Evolutionary conservation across 2,329 filamentous ascomycete genomes (phyloP), one percentile per base, ranked within the genome.

Genomic region (Clarireedia sp.): DNA sequence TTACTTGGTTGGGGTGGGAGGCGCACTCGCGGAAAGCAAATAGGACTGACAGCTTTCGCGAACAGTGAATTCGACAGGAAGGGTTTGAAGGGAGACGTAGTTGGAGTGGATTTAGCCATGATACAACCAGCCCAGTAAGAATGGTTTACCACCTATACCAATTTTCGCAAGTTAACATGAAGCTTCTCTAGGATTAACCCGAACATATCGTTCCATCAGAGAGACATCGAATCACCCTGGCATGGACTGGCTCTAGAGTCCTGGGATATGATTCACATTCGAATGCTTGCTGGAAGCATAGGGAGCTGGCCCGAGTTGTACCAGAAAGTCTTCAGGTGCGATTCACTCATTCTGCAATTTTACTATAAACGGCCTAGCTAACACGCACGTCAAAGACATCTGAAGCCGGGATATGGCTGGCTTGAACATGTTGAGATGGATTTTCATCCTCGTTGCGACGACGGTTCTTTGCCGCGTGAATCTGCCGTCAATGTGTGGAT

Each of bases 381-480:
- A 62, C 70, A 55, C 69, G 43, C 12, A 24, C 2, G 40, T 24
- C 33, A 36, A 14, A 90, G 86, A 52, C 88, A 95, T 67, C 77
- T 96, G 24, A 83, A 83, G 63, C 89, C 90, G 1, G 85, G 85
- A 1, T 78, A 75, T 41, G 92, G 91, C 53, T 80, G 78, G 67
- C 78, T 96, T 54, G 91, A 97, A 71, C 90, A 95, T 63, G 81
- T 95, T 48, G 92, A 97, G 69, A 86, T 97, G 54, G 90, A 97
- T 70, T 88, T 88, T 70, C 75, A 80, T 48, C 89, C 90, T 17
- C 82, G 82, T 51, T 87, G 83, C 66, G 85, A 90, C 60, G 82
- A 88, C 63, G 77, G 78, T 37, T 81, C 81, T 1, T 71, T 87
- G 14, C 76, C 80, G 10, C 61, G 71, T 3, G 72, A 81, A 38